Conservation (phyloP, 2,329 filamentous ascomycete species). For the Lachnellula willkommii region DNA sequence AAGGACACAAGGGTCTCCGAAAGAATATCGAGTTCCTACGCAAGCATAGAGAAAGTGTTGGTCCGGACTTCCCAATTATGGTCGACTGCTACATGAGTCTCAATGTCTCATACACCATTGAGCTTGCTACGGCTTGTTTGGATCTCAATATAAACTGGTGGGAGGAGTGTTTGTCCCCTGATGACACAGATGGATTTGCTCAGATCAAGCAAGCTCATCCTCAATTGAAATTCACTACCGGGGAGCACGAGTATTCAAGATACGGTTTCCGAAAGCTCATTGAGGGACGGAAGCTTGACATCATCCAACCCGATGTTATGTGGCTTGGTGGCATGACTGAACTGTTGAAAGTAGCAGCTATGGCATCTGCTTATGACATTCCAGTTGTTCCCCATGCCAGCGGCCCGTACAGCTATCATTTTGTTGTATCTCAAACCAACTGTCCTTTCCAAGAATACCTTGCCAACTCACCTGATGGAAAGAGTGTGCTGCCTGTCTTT, state of each 20-base stretch:
- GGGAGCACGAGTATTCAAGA: conserved; percentile 90
- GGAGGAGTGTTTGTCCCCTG: conserved; percentile 88
- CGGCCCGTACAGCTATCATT: conserved; percentile 93
- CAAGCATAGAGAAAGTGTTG: conserved; percentile 77
- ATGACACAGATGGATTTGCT: conserved; percentile 86
- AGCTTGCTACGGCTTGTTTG: conserved; percentile 77
- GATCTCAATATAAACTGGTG: conserved; percentile 93
- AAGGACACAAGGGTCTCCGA: conserved; percentile 72
- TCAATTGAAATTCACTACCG: conserved; percentile 87
- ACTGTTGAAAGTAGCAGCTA: conserved; percentile 78
- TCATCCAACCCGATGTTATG: conserved; percentile 95
- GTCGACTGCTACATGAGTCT: conserved; percentile 98
- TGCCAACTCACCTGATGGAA: conserved; percentile 86
- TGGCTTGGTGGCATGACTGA: conserved; percentile 94
- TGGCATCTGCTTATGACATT: conserved; percentile 89
- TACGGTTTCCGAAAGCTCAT: conserved; percentile 94
- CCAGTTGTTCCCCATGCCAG: conserved; percentile 93
- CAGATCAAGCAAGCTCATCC: conserved; percentile 89
- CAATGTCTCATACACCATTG: conserved; percentile 88
- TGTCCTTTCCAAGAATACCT: conserved; percentile 95
- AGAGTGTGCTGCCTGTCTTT: conserved; percentile 85
- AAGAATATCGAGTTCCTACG: conserved; percentile 89
- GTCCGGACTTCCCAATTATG: conserved; percentile 86
- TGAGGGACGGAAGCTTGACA: conserved; percentile 85
- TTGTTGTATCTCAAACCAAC: conserved; percentile 88